A percentile compares a stretch with the other conserved stretches of the same genome.
Evolutionary conservation across 2,329 filamentous ascomycete species (phyloP).

Genomic region (Fusarium subtropicale): DNA sequence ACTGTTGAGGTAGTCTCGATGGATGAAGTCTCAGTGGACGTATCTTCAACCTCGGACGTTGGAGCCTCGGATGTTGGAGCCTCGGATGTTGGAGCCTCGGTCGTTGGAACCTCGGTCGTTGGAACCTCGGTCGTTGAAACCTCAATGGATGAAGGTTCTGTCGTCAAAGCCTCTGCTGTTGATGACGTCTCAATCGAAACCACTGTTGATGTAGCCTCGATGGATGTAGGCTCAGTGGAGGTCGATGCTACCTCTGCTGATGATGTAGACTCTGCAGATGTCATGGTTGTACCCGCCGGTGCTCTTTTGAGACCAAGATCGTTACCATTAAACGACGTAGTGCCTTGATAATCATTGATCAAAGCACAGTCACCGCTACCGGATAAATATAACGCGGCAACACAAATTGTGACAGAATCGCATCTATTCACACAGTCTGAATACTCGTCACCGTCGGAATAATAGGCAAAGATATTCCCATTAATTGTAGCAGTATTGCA

Average conservation of each 20-base stretch:
- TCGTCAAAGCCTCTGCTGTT: not conserved
- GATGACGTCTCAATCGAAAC: not conserved
- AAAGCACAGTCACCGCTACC: not conserved
- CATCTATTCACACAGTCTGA: not conserved
- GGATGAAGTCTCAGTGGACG: not conserved
- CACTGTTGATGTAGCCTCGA: not conserved
- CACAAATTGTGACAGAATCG: not conserved
- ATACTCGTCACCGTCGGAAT: not conserved
- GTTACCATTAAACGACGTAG: not conserved
- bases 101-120: not conserved
- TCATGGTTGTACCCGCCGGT: fast-evolving
- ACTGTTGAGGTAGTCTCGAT: not conserved
- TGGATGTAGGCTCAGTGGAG: not conserved
- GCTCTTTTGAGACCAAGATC: not conserved
- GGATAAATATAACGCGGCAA: fast-evolving
- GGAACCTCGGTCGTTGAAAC: not conserved
- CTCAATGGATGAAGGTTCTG: too few species aligned
- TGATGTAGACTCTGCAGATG: not conserved
- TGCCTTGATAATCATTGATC: not conserved
- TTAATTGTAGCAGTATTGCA: not conserved
- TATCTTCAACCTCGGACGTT: fast-evolving
- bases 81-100: not conserved
- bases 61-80: not conserved
- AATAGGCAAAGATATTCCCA: not conserved
- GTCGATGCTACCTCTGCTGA: not conserved